Percentiles rank a stretch among this genome's conserved stretches.
Conservation (phyloP, 2,329 filamentous ascomycete genomes). For the Colletotrichum sp. region DNA sequence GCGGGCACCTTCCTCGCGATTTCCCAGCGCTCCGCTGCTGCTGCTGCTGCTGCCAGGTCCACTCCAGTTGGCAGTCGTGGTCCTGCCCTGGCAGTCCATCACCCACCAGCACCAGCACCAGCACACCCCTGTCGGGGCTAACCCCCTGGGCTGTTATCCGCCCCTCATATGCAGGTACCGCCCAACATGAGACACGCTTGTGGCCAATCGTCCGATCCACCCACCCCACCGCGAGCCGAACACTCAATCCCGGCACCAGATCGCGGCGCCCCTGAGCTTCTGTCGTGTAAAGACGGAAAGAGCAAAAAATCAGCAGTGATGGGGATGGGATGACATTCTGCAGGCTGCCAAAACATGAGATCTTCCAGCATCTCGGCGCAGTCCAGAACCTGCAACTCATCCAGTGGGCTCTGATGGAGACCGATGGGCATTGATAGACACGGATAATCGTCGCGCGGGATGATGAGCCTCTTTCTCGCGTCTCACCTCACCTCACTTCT, state of each 20-base stretch:
- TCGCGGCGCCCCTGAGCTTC: conserved; percentile 11
- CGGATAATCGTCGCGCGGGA: neutral
- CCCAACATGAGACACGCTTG: conserved; percentile 19
- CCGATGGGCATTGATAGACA: neutral
- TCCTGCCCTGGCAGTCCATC: neutral
- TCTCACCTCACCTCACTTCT: neutral
- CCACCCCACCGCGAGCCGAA: neutral
- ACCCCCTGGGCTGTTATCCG: conserved; percentile 4
- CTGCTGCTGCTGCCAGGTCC: neutral
- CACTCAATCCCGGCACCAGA: neutral
- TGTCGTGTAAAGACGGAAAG: neutral
- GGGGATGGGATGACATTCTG: neutral
- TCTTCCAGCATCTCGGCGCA: neutral
- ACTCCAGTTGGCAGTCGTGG: neutral
- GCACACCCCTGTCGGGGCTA: neutral
- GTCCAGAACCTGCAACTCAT: neutral
- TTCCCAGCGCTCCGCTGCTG: neutral
- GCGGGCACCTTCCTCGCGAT: neutral
- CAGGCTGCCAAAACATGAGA: neutral
- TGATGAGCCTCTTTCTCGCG: neutral
- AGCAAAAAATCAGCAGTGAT: neutral
- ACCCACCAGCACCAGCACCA: neutral
- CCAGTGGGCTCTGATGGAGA: neutral
- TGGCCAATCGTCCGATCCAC: conserved; percentile 11
- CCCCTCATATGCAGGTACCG: conserved; percentile 22